phyloP scores from a whole-genome alignment of 2,329 filamentous ascomycete genomes.

The Geoglossum cookeanum region DNA sequence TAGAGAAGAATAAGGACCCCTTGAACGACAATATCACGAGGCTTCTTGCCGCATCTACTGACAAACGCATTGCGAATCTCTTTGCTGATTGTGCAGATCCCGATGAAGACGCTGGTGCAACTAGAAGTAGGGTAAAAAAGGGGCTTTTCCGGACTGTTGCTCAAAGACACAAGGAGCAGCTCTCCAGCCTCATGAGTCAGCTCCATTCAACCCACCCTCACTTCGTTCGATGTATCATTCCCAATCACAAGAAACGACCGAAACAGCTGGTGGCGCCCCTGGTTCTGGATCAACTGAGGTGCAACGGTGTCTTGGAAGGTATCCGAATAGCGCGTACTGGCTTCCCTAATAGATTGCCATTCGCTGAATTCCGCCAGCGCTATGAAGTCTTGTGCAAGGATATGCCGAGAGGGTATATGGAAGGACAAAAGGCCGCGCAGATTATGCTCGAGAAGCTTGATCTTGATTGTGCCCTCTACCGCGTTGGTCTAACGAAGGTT shows the following conservation, averaged over 20 bases:
- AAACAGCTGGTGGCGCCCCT: constrained; percentile 82
- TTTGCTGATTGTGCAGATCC: constrained; percentile 76
- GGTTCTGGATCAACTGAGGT: constrained; percentile 93
- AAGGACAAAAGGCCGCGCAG: constrained; percentile 68
- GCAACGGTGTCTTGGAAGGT: constrained; percentile 97
- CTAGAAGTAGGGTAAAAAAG: constrained; percentile 76
- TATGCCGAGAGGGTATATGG: constrained; percentile 78
- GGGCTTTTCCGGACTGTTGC: constrained; percentile 93
- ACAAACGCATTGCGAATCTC: constrained; percentile 65
- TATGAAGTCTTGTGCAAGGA: constrained; percentile 85
- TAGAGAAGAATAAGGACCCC: constrained; percentile 98
- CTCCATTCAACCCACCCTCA: constrained; percentile 93
- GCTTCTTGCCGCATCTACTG: constrained; percentile 61
- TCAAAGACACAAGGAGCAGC: constrained; percentile 90
- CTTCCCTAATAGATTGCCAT: constrained; percentile 83
- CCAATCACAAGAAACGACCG: constrained; percentile 92
- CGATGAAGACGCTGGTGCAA: constrained; percentile 51
- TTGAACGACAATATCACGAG: constrained; percentile 93
- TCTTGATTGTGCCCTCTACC: constrained; percentile 70
- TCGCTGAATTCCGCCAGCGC: constrained; percentile 82
- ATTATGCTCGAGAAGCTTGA: constrained; percentile 80
- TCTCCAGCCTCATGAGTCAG: constrained; percentile 90
- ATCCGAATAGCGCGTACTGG: constrained; percentile 94
- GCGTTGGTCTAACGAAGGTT: constrained; percentile 89
- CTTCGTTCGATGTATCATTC: constrained; percentile 92